Evolutionary conservation across 2,329 filamentous ascomycete species (phyloP).

Genomic region (Dactylella cylindrospora): DNA sequence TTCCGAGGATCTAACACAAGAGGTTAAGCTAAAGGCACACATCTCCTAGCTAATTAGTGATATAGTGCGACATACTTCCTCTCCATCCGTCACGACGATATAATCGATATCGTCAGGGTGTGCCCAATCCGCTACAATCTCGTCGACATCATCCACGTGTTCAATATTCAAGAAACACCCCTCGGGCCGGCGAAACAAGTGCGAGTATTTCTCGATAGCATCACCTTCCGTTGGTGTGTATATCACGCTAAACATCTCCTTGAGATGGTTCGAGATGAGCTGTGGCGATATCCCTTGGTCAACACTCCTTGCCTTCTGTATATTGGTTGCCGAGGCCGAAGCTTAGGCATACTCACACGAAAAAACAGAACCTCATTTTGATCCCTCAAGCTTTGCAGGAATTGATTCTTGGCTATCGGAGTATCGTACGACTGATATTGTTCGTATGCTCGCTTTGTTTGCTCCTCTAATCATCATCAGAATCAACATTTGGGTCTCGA

Average conservation of each 20-base stretch:
- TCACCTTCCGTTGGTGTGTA: slow-evolving; percentile 90
- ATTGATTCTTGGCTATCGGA: slow-evolving; percentile 76
- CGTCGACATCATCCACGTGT: slow-evolving; percentile 44
- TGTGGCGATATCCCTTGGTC: slow-evolving; percentile 50
- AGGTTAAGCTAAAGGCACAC: slow-evolving; percentile 41
- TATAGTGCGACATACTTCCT: slow-evolving; percentile 42
- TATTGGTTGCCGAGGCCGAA: too few relatives aligned
- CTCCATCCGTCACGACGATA: slow-evolving; percentile 75
- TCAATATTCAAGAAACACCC: slow-evolving; percentile 71
- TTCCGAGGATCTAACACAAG: slow-evolving; percentile 68
- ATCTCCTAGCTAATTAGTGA: not conserved
- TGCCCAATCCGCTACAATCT: slow-evolving; percentile 61
- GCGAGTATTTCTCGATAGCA: slow-evolving; percentile 80
- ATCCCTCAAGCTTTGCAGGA: slow-evolving; percentile 79
- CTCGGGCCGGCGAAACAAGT: slow-evolving; percentile 73
- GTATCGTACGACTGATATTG: slow-evolving; percentile 68
- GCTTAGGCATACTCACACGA: slow-evolving; percentile 57
- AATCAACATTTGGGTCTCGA: not conserved
- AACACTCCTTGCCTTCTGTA: not conserved
- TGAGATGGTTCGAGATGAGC: slow-evolving; percentile 73
- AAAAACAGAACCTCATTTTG: slow-evolving; percentile 85
- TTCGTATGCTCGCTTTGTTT: slow-evolving; percentile 74
- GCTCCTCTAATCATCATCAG: slow-evolving; percentile 59
- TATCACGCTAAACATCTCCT: slow-evolving; percentile 87
- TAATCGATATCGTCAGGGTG: slow-evolving; percentile 75